Conservation (phyloP, 768 basidiomycete genomes). For the Mycena polygramma region DNA sequence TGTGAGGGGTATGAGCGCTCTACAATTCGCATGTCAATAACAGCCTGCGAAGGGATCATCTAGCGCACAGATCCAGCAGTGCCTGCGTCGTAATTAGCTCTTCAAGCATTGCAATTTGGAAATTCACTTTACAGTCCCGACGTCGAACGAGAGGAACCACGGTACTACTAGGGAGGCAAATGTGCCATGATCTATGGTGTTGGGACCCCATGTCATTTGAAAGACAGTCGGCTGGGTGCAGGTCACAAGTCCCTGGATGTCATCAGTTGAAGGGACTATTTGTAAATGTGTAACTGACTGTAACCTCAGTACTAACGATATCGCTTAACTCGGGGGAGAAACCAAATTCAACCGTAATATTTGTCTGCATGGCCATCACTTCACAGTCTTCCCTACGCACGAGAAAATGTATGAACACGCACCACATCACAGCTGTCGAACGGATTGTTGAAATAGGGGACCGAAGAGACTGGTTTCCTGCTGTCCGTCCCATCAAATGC, state of each 20-base stretch:
- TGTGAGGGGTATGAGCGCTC: too few species aligned
- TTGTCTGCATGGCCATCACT: neutral
- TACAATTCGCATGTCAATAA: neutral
- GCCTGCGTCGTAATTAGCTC: neutral
- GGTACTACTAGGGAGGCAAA: too few species aligned
- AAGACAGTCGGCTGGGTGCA: constrained; percentile 3
- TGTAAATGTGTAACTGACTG: neutral
- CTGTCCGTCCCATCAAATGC: constrained; percentile 1
- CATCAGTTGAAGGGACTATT: neutral
- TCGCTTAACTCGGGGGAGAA: neutral
- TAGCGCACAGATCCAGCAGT: neutral
- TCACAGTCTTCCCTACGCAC: too few species aligned
- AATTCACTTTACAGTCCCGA: neutral
- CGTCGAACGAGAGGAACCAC: too few species aligned
- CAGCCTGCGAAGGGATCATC: neutral
- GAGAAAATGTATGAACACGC: neutral
- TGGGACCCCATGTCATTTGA: neutral
- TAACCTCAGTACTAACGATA: neutral
- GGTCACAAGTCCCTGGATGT: constrained; percentile 6
- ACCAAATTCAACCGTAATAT: neutral
- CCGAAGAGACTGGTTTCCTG: neutral
- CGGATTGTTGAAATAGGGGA: constrained; percentile 18
- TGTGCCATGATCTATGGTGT: too few species aligned
- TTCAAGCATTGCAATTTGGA: neutral
- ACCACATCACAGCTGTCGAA: constrained; percentile 11